Conservation (phyloP, 1,284 basidiomycete species). For the Waitea zeae region DNA sequence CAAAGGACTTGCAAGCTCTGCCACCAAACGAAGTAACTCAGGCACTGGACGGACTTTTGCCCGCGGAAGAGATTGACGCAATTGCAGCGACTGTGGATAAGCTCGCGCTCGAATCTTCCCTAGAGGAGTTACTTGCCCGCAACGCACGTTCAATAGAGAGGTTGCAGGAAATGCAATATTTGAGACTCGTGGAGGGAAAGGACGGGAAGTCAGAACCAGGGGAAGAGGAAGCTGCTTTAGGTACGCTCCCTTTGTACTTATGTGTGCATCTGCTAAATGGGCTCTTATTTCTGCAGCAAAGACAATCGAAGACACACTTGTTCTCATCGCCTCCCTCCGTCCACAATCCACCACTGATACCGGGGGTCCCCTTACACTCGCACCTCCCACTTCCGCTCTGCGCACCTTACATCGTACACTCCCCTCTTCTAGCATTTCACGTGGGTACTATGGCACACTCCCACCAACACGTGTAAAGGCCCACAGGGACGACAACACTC, state of each 20-base stretch:
- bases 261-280: background rate
- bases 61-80: conserved; percentile 32
- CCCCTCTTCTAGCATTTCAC: conserved; percentile 29
- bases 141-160: conserved; percentile 43
- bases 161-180: conserved; percentile 44
- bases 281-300: conserved; percentile 29
- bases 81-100: conserved; percentile 32
- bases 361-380: conserved; percentile 33
- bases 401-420: conserved; percentile 53
- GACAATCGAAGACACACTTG: conserved; percentile 49
- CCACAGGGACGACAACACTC: conserved; percentile 54
- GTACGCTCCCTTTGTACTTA: background rate
- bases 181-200: conserved; percentile 19
- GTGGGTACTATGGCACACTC: conserved; percentile 61
- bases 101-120: conserved; percentile 45
- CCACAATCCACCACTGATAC: conserved; percentile 33
- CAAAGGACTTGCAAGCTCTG: conserved; percentile 14
- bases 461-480: conserved; percentile 37
- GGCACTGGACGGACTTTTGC: conserved; percentile 34
- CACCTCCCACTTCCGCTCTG: conserved; percentile 37
- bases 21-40: too few species aligned
- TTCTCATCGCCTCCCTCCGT: conserved; percentile 48
- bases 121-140: conserved; percentile 45
- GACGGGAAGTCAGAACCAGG: conserved; percentile 25
- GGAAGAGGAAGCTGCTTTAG: conserved; percentile 52